Evolutionary conservation across 805 yeast genomes (phyloP).

Genomic region (Saccharomycopsis fodiens): DNA sequence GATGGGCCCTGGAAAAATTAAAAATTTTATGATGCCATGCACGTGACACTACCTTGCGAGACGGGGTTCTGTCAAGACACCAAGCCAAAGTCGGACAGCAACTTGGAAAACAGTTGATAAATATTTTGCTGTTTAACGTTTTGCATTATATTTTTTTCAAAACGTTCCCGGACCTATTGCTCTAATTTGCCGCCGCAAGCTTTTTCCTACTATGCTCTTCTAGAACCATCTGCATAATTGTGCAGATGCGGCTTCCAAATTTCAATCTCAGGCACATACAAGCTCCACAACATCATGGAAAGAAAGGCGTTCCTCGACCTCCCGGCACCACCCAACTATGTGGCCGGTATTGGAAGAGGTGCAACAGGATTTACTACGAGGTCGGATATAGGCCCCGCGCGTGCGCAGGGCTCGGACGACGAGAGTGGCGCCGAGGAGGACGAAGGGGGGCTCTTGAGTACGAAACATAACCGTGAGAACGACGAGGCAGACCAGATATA

Average conservation of each 20-base stretch:
- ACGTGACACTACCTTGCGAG: too few species aligned
- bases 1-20: not conserved
- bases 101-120: too few species aligned
- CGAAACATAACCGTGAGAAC: constrained; percentile 40
- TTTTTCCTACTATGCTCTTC: too few species aligned
- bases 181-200: too few species aligned
- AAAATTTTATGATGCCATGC: not conserved
- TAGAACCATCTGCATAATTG: too few species aligned
- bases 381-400: constrained; percentile 58
- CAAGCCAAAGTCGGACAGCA: too few species aligned
- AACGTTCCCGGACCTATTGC: too few species aligned
- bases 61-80: too few species aligned
- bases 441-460: constrained; percentile 26
- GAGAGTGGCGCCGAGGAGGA: constrained; percentile 22
- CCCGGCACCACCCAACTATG: constrained; percentile 82
- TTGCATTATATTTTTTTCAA: too few species aligned
- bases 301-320: constrained; percentile 66
- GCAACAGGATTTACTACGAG: constrained; percentile 89
- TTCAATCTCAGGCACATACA: not conserved
- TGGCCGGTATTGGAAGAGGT: constrained; percentile 92
- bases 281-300: constrained; percentile 32
- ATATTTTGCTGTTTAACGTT: too few species aligned
- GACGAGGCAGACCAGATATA: constrained; percentile 73
- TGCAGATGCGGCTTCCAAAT: too few species aligned
- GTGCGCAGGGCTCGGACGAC: constrained; percentile 22